phyloP scores from a whole-genome alignment of 371 early-diverging fungal species.

The Encephalitozoon intestinalis region DNA sequence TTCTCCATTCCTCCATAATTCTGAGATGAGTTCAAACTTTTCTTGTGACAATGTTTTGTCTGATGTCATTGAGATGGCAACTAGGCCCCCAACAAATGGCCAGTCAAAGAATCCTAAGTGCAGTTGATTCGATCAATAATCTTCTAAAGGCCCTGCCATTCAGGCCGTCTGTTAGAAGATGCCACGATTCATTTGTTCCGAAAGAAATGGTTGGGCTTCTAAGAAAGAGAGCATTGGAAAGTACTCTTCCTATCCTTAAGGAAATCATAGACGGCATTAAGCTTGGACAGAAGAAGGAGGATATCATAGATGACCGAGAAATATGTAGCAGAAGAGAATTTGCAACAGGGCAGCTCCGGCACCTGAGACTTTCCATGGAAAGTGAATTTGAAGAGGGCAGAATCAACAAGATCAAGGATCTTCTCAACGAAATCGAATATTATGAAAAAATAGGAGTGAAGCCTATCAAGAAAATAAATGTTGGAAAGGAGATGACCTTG shows the following conservation, averaged over 20 bases:
- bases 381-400: neutral
- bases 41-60: neutral
- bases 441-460: neutral
- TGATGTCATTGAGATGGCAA: neutral
- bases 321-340: neutral
- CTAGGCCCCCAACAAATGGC: neutral
- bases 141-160: neutral
- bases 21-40: neutral
- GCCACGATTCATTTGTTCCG: neutral
- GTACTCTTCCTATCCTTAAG: neutral
- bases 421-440: constrained; percentile 13
- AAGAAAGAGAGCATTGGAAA: neutral
- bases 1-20: neutral
- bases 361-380: neutral
- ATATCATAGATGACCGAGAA: no score
- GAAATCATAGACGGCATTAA: neutral
- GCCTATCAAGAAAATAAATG: neutral
- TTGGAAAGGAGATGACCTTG: constrained; percentile 2
- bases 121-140: neutral
- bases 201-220: neutral
- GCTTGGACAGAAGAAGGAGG: neutral
- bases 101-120: neutral
- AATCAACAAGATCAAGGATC: neutral
- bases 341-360: neutral
- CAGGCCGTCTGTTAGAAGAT: no score